Conservation (phyloP, 225 moss, liverwort and hornwort species). For the Polytrichum commune region DNA sequence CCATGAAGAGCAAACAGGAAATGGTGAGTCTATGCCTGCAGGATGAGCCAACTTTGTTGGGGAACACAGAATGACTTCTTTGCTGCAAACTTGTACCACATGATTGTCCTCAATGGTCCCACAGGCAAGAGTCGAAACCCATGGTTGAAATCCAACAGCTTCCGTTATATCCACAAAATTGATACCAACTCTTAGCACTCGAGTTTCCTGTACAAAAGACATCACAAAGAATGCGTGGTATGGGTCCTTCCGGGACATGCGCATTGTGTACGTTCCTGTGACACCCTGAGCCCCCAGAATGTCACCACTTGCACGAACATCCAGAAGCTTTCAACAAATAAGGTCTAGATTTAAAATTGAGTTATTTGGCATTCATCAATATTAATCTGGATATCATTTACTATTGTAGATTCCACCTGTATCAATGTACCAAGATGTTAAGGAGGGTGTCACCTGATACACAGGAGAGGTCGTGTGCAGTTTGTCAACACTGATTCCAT, state of each 20-base stretch:
- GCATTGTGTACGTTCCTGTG: conserved; percentile 87
- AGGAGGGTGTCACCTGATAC: conserved; percentile 48
- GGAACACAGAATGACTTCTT: conserved; percentile 69
- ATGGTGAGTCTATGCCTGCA: conserved; percentile 43
- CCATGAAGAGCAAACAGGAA: conserved; percentile 73
- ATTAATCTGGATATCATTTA: too few species aligned
- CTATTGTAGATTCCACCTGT: background rate
- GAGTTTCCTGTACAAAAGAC: conserved; percentile 98
- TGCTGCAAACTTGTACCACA: conserved; percentile 91
- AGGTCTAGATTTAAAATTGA: too few species aligned
- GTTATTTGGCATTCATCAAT: too few species aligned
- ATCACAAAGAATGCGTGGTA: conserved; percentile 95
- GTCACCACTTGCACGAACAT: conserved; percentile 10
- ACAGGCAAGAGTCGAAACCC: conserved; percentile 83
- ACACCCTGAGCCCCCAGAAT: conserved; percentile 69
- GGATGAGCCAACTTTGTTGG: conserved; percentile 73
- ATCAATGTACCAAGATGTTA: background rate
- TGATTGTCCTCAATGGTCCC: conserved; percentile 89
- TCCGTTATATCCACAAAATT: conserved; percentile 96
- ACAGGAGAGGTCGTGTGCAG: conserved; percentile 80
- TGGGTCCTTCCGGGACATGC: conserved; percentile 70
- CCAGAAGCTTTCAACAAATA: background rate
- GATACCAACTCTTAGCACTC: conserved; percentile 92
- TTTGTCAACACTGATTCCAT: conserved; percentile 94
- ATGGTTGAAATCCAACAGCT: conserved; percentile 81